Evolutionary conservation across 345 rosid genomes (phyloP).

Genomic region (Camelina laxa): DNA sequence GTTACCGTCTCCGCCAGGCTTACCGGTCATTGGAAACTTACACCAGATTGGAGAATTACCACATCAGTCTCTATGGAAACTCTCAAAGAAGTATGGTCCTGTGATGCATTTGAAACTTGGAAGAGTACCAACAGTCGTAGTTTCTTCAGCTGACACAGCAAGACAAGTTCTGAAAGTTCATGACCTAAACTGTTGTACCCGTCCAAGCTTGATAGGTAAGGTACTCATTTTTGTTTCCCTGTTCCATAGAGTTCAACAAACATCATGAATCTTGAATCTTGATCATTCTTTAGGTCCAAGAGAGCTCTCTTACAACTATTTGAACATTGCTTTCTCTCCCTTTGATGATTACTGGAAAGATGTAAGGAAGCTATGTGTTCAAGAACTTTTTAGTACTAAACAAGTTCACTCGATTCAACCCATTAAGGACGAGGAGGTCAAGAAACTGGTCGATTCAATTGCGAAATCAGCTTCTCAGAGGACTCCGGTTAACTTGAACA

Average conservation of each 20-base stretch:
- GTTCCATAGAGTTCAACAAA: not conserved
- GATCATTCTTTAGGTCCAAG: slow-evolving; percentile 34
- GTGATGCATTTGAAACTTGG: slow-evolving; percentile 44
- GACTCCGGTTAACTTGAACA: slow-evolving; percentile 38
- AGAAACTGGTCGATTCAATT: slow-evolving; percentile 44
- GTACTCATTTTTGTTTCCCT: not conserved
- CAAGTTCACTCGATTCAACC: slow-evolving; percentile 46
- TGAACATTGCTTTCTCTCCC: slow-evolving; percentile 55
- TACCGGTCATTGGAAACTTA: slow-evolving; percentile 47
- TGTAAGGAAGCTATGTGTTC: slow-evolving; percentile 43
- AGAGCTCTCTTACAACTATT: slow-evolving; percentile 51
- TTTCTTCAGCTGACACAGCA: slow-evolving; percentile 35
- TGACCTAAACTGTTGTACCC: slow-evolving; percentile 25
- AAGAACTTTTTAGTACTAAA: slow-evolving; percentile 50
- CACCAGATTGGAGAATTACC: slow-evolving; percentile 38
- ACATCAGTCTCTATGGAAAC: slow-evolving; percentile 41
- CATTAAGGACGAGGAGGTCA: slow-evolving; percentile 51
- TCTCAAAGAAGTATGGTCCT: slow-evolving; percentile 42
- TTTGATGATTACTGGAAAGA: slow-evolving; percentile 53
- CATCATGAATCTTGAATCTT: not conserved
- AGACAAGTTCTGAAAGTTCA: slow-evolving; percentile 22
- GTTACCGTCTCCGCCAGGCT: slow-evolving; percentile 11
- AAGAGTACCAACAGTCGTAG: slow-evolving; percentile 18
- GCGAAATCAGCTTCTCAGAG: slow-evolving; percentile 19
- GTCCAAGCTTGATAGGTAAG: slow-evolving; percentile 13